Base-by-base conservation (phyloP, 306 rosid genomes). In the Vigna hirtella region DNA sequence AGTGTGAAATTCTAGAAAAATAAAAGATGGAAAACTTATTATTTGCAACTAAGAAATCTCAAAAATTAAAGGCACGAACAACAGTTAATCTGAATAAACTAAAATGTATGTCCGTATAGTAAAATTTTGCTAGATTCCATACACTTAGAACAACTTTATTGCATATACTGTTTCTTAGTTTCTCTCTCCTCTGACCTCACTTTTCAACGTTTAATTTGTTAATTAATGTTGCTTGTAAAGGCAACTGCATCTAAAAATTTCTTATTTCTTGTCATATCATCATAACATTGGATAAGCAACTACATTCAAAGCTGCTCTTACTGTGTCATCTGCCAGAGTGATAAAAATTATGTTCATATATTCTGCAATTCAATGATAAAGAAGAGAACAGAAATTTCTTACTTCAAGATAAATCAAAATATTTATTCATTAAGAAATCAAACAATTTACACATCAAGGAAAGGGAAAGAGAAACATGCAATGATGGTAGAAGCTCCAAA, bases 121-220 rank as follows among this genome's bases (percentile, higher is more conserved):
- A 65, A 42, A 63, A 55, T 30, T 73, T 73, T 40, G 38, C 79
- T 53, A 73, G 38, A 80, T 65, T 80, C 72, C 73, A 51, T 14
- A 78, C 30, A 59, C 45, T 32, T 26, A 26, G 28, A 62, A 20
- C 42, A 62, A 15, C 45, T 62, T 30, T 32, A 32, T 15, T 32
- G 43, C 43, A 62, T 2, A 62, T 62, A 30, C 5, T 16, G 22
- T 15, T 32, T 43, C 45, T 32, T 32, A 32, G 67, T 5, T 59
- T 59, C 42, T 59, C 18, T 14, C 40, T 58, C 40, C 12, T 59
- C 9, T 24, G 38, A 26, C 64, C 36, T 34, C n/a, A 12, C 36
- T 57, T 57, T 57, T 57, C n/a, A 57, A 57, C 16, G 28, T 24
- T 26, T 5, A 24, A 24, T 9, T 57, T 24, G 64, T 1, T 12